Evolutionary conservation across 2,329 filamentous ascomycete genomes (phyloP), one percentile per base, ranked within the genome.

Genomic region (Aspergillus sp.): DNA sequence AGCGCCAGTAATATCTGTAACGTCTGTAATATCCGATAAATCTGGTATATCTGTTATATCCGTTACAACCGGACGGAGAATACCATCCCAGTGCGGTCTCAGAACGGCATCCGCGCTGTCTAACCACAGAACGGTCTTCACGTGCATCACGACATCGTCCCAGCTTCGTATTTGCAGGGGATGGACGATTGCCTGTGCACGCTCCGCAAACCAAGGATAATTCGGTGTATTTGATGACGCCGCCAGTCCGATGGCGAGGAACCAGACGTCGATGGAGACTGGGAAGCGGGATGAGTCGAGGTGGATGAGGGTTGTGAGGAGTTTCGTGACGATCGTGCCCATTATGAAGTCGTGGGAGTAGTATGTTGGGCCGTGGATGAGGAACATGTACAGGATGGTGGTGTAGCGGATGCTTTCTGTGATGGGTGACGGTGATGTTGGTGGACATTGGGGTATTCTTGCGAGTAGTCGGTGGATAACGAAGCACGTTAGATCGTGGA

Each of bases 401-500:
- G 75, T 75, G 53, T 77, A 79, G 8, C 81, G 80, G n/a, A 84
- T 53, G 54, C 72, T 79, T 62, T 82, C 78, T 0, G 77, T 73
- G 2, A 72, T 63, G 22, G 68, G 65, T 8, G 51, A 20, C 11
- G 37, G 7, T 2, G 55, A 45, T 0, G 60, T 48, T 9, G 3
- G 34, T 34, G 12, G 60, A 59, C 7, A 63, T 60, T 2, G 8
- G 11, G 27, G 27, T 1, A 11, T 30, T 30, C 9, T 30, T 30
- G 27, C 27, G 17, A 85, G 58, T 1, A 86, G 72, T 20, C 76
- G 75, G 58, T 85, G 83, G 1, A 85, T 68, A 20, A 82, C 77
- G 61, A 82, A 85, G 51, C 80, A 83, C 5, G 81, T 80, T 1
- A 86, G 70, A 54, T 85, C 83, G 57, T 86, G 83, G 0, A 85